Percentiles rank a stretch among this genome's conserved stretches.
phyloP scores from a whole-genome alignment of 345 rosid species.

The Excoecaria cochinchinensis region DNA sequence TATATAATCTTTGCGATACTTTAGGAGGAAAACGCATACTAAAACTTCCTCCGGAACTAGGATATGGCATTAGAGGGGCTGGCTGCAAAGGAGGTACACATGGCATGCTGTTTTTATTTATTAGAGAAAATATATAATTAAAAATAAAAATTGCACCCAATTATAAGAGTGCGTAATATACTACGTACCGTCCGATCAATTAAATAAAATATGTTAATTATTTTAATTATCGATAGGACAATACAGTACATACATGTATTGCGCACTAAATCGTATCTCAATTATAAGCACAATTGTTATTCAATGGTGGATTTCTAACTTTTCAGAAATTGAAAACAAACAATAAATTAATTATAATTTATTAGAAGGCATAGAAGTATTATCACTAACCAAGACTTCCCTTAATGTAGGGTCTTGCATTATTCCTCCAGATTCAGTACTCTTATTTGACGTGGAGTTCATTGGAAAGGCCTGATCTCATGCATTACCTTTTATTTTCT shows the following conservation, averaged over 20 bases:
- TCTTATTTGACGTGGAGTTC: slow-evolving; percentile 77
- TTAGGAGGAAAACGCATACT: slow-evolving; percentile 71
- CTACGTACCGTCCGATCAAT: too few species aligned
- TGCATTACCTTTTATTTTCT: too few species aligned
- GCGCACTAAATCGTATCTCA: too few species aligned
- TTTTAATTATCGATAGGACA: too few species aligned
- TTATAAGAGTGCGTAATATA: background rate
- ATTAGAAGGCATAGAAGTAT: background rate
- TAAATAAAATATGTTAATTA: too few species aligned
- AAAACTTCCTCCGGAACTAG: slow-evolving; percentile 77
- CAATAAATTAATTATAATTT: too few species aligned
- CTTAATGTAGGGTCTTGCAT: slow-evolving; percentile 72
- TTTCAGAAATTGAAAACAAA: too few species aligned
- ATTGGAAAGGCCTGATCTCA: slow-evolving; percentile 60
- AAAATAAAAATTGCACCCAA: background rate
- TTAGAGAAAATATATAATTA: too few species aligned
- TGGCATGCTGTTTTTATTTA: background rate
- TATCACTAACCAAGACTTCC: background rate
- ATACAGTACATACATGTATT: too few species aligned
- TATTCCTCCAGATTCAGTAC: slow-evolving; percentile 84
- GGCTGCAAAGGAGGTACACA: slow-evolving; percentile 83
- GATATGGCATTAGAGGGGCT: slow-evolving; percentile 86
- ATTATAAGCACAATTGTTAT: too few species aligned
- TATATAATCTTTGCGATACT: too few species aligned
- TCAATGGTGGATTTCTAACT: too few species aligned